Base-by-base conservation (phyloP, 1,284 basidiomycete species). In the Mrakiaceae sp. region DNA sequence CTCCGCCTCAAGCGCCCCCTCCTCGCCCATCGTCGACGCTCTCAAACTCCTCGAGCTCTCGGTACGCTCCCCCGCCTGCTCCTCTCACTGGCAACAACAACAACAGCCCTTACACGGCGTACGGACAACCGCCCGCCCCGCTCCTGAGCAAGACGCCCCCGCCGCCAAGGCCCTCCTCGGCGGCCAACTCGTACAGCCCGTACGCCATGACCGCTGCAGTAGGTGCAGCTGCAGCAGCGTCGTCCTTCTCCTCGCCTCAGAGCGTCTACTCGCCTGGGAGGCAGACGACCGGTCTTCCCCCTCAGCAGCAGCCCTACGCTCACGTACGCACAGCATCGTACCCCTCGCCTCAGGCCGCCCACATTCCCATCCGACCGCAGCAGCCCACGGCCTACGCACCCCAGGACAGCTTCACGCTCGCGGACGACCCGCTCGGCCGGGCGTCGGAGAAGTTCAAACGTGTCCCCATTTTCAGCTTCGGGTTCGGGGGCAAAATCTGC, bases 401-500 rank as follows among this genome's bases (percentile, higher is more conserved):
- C 12, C 52, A 63, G 4, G 39, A 58, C 40, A 16, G 51, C 27
- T 42, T 51, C 14, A 47, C 49, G 5, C 27, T 58, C 51, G 57
- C 62, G 0, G 62, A 63, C 5, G 62, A 63, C 43, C 62, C 55
- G 8, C 62, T 63, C 3, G 62, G 62, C 16, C 62, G 62, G 51
- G 62, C 27, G 5, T 42, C 39, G 49, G 62, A 63, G 50, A 63
- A 57, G 40, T 63, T 63, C 56, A 63, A 63, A 56, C 50, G 58
- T n/a, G 64, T 61, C 2, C 64, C 64, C 9, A 60, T 65, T 14
- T 52, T 65, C 48, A 65, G 55, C 60, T 65, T 65, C 16, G 64
- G 64, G 1, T 65, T 65, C 27, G 64, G 58, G 3, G 64, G 64
- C 27, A 57, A 48, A 49, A 39, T 65, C n/a, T 27, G 49, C 2